Percentiles rank a stretch among this genome's conserved stretches.
phyloP scores from a whole-genome alignment of 768 basidiomycete genomes.

The Omphalotus guepiniiformis region DNA sequence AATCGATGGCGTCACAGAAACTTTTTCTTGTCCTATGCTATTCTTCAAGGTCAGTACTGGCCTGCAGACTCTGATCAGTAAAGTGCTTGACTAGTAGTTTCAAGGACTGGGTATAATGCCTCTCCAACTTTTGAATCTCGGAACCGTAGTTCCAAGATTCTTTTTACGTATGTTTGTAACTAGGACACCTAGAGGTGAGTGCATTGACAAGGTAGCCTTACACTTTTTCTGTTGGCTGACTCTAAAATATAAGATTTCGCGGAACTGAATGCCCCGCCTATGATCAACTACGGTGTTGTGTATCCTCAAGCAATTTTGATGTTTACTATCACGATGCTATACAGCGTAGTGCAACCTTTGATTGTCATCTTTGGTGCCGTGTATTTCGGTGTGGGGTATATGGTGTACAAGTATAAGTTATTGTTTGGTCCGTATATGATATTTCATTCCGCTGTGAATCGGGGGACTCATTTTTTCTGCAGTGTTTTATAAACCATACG shows the following conservation, averaged over 20 bases:
- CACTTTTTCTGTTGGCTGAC: background rate
- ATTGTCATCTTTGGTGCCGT: conserved; percentile 93
- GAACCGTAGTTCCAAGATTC: conserved; percentile 77
- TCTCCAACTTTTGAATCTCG: conserved; percentile 88
- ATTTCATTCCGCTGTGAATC: background rate
- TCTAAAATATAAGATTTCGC: conserved; percentile 70
- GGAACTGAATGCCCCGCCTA: conserved; percentile 94
- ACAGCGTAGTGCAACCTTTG: conserved; percentile 93
- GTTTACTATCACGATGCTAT: conserved; percentile 91
- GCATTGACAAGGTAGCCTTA: background rate
- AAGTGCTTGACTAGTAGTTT: too few species aligned
- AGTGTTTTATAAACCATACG: conserved; percentile 99
- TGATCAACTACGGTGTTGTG: conserved; percentile 96
- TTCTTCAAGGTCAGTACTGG: conserved; percentile 61
- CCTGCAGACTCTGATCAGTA: conserved; percentile 6
- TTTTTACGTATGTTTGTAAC: conserved; percentile 75
- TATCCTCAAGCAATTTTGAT: conserved; percentile 97
- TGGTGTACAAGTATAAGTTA: conserved; percentile 98
- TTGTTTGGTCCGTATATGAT: conserved; percentile 72
- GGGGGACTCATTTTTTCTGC: background rate
- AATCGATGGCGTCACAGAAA: conserved; percentile 38
- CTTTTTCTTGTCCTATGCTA: conserved; percentile 83
- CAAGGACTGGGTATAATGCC: conserved; percentile 92
- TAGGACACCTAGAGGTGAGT: conserved; percentile 83
- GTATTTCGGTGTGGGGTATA: conserved; percentile 94